Conservation (phyloP, 768 basidiomycete genomes). For the Tulasnella sp. region DNA sequence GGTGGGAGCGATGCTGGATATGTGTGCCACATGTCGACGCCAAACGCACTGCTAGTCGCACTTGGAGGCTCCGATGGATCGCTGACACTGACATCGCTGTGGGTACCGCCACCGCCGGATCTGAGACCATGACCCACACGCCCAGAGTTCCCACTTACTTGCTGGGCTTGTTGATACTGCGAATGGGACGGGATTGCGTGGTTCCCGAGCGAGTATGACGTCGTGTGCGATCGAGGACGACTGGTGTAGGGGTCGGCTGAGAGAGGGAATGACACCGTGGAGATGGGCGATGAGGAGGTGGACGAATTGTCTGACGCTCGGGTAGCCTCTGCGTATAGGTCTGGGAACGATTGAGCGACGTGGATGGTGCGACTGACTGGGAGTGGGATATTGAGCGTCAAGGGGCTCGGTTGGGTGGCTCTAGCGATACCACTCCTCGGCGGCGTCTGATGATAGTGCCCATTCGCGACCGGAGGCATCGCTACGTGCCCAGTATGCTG, state of each 20-base stretch:
- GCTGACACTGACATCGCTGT: slow-evolving; percentile 9
- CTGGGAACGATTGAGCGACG: slow-evolving; percentile 9
- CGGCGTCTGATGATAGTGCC: no score
- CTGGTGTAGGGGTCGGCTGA: background rate
- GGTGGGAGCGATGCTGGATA: no score
- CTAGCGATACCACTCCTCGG: no score
- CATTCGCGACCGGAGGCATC: no score
- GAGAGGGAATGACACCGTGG: background rate
- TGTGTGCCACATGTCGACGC: background rate
- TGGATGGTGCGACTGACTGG: slow-evolving; percentile 6
- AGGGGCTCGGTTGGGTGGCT: background rate
- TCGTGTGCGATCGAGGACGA: slow-evolving; percentile 12
- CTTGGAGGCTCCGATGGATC: slow-evolving; percentile 11
- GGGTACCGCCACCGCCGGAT: background rate
- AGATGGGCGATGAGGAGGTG: background rate
- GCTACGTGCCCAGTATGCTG: no score
- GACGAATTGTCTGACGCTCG: background rate
- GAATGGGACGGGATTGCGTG: slow-evolving; percentile 6
- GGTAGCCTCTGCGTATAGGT: background rate
- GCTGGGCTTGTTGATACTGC: background rate
- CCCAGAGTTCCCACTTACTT: background rate
- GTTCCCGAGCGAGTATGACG: slow-evolving; percentile 1
- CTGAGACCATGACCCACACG: background rate
- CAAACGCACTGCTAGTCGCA: slow-evolving; percentile 13
- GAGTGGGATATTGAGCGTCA: background rate